phyloP scores from a whole-genome alignment of 345 rosid species.

The Linum lewisii region DNA sequence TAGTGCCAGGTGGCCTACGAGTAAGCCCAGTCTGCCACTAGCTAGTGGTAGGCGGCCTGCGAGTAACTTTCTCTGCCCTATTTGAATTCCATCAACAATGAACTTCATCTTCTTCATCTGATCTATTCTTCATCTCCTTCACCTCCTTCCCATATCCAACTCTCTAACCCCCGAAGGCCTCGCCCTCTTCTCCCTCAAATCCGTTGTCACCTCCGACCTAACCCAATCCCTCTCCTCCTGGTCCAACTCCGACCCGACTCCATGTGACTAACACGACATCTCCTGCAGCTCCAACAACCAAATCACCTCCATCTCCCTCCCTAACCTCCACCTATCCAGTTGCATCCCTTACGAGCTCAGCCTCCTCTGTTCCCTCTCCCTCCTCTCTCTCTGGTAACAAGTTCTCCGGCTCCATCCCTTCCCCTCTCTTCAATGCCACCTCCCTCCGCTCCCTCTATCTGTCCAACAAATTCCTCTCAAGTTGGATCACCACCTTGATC shows the following conservation, averaged over 20 bases:
- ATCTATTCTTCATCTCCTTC: constrained; percentile 6
- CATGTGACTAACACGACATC: constrained; percentile 77
- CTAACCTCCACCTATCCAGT: constrained; percentile 46
- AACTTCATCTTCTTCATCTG: background rate
- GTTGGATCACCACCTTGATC: constrained; percentile 50
- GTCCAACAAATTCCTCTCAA: constrained; percentile 61
- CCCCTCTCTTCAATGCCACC: too few species aligned
- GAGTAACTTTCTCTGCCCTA: too few species aligned
- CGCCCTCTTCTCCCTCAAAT: constrained; percentile 80
- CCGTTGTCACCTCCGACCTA: constrained; percentile 60
- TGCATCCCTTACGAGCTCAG: constrained; percentile 52
- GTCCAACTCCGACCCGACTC: constrained; percentile 64
- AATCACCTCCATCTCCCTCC: constrained; percentile 52
- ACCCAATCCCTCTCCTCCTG: constrained; percentile 45
- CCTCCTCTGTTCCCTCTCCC: constrained; percentile 35
- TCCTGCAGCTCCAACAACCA: constrained; percentile 37
- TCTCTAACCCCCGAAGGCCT: constrained; percentile 69
- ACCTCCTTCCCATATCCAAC: constrained; percentile 13
- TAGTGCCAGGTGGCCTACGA: too few species aligned
- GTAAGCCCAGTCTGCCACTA: too few species aligned
- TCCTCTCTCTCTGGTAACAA: too few species aligned
- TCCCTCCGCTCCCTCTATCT: constrained; percentile 54
- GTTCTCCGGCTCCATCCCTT: too few species aligned
- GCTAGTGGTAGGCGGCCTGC: too few species aligned
- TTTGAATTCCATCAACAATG: constrained; percentile 24